phyloP scores from a whole-genome alignment of 1,284 basidiomycete genomes.

The Sporisorium iseilematis-ciliati region DNA sequence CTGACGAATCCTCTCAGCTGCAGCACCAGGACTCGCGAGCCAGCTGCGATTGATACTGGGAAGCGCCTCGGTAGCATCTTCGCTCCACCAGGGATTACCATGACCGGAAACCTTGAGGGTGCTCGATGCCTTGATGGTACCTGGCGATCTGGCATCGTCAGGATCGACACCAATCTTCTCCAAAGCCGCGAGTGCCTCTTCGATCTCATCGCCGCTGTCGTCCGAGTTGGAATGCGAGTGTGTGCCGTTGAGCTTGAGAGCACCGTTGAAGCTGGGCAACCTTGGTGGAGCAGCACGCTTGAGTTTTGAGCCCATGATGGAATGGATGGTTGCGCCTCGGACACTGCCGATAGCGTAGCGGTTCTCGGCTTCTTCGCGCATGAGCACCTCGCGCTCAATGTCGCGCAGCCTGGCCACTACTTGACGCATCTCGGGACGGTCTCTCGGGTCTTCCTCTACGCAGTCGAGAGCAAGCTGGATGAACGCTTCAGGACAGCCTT shows the following conservation, averaged over 20 bases:
- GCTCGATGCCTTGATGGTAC: conserved; percentile 45
- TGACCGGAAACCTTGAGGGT: conserved; percentile 65
- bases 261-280: conserved; percentile 86
- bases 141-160: conserved; percentile 30
- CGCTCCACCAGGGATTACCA: conserved; percentile 67
- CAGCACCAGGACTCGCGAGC: conserved; percentile 50
- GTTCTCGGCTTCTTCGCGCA: conserved; percentile 52
- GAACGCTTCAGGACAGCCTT: conserved; percentile 83
- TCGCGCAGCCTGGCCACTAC: conserved; percentile 80
- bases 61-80: conserved; percentile 45
- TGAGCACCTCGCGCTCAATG: conserved; percentile 79
- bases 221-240: conserved; percentile 32
- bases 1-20: conserved; percentile 36
- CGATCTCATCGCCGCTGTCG: conserved; percentile 61
- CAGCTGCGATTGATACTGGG: conserved; percentile 59
- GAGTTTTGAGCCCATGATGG: conserved; percentile 55
- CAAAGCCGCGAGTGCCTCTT: conserved; percentile 61
- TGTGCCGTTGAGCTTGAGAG: conserved; percentile 75
- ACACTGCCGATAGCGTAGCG: conserved; percentile 79
- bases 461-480: conserved; percentile 84
- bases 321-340: conserved; percentile 57
- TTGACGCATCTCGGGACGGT: conserved; percentile 81
- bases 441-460: conserved; percentile 77
- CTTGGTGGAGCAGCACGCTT: conserved; percentile 74
- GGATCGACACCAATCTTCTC: conserved; percentile 58